Evolutionary conservation across 2,329 filamentous ascomycete genomes (phyloP), one percentile per base, ranked within the genome.

Genomic region (Xylariaceae sp.): DNA sequence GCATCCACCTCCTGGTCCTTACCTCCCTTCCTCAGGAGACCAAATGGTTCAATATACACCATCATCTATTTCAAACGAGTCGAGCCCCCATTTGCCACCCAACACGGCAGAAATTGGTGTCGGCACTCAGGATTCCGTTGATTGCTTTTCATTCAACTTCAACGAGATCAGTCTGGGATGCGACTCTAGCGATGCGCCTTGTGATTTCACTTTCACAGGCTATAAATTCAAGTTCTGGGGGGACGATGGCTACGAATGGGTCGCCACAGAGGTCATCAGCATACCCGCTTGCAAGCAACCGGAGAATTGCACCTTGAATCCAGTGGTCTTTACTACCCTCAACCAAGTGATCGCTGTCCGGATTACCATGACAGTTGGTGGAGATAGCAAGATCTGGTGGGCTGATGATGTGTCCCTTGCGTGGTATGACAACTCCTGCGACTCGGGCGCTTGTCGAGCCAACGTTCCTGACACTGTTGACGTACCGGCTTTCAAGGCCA

Each of bases 321-420:
- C 55, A 8, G 39, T 60, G 23, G 32, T 38, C 3, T 36, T 64
- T 19, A 44, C 40, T 14, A 52, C 52, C 5, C 62, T 64, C 32
- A 42, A 57, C 21, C 49, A 40, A 21, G 21, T 64, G 20, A 62
- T 59, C 27, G 64, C 66, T 2, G 48, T 76, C 54, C 63, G 63
- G 7, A 59, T 75, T 34, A 64, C 67, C n/a, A 56, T 68, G 11
- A 66, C 63, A n/a, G 64, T 64, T n/a, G 57, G 58, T n/a, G 59
- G 56, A 3, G 45, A 65, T 25, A 56, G 64, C n/a, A 63, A 59
- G 45, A 61, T 59, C 8, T 75, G 72, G 71, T 76, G 70, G 70
- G 67, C 67, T 40, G 72, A 75, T 52, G 67, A 75, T 53, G 44
- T 74, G 21, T 48, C 60, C 5, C 54, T 75, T 47, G 64, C 66